Base-by-base conservation (phyloP, 352 stramenopile species). In the Globisporangium echinulatum region DNA sequence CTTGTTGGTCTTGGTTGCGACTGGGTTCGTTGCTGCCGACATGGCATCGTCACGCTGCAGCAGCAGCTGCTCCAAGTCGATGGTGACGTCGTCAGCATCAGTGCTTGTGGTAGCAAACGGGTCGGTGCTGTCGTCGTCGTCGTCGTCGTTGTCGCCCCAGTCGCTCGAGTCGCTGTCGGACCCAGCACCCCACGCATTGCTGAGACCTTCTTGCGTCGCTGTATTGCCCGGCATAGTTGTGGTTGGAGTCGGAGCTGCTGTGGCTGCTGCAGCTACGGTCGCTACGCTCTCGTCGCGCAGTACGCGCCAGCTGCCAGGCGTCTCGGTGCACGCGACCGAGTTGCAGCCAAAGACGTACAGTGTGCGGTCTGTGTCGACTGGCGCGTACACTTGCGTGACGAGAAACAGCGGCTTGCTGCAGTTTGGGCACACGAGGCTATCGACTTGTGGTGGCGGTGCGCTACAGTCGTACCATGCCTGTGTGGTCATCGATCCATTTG, bases 311-410 rank as follows among this genome's bases (percentile, higher is more conserved):
- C 85, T 87, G 3, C 81, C 78, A 9, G 75, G 49, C 0, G 63
- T 72, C 52, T 90, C 70, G 0, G 73, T 85, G 61, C 85, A 94
- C 1, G 75, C 72, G n/a, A 79, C 66, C 6, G 85, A 84, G 59
- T 94, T 94, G 72, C 85, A 94, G 9, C 85, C 85, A 61, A 94
- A 94, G 4, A 92, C 71, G 49, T 94, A 94, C 10, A 94, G 66
- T 52, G 85, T 89, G 38, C 85, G 77, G 49, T 90, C 74, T 6
- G 65, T 67, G 15, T 90, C 79, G 15, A 91, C 80, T 7, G 85
- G 82, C 50, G 85, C 82, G 44, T 92, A 94, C 51, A 94, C 75
- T 75, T 87, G 77, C 5, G 72, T 77, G 43, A 94, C 77, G 33
- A 92, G 61, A 39, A 87, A 94, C 40, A 94, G 58, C 0, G 61